Base-by-base conservation (phyloP, 129 eudicot species). In the Lactuca saligna region DNA sequence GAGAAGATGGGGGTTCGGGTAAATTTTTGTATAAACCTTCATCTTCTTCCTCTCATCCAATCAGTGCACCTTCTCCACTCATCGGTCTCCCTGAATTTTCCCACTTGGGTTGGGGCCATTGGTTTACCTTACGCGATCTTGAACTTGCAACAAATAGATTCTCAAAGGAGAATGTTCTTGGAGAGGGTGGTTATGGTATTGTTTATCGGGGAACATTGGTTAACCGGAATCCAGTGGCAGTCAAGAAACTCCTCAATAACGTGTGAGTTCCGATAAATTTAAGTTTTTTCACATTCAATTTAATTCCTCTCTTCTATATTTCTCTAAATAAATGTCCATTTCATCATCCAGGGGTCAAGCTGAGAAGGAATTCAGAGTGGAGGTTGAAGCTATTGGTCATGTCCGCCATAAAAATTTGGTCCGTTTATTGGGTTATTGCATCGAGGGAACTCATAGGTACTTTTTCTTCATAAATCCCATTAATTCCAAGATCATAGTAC, bases 31-130 rank as follows among this genome's bases (percentile, higher is more conserved):
- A 88, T 62, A 91, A 86, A 50, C 71, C 89, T 29, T 83, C 90
- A 7, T 83, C 86, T 13, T 84, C 94, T 15, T 83, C 88, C 33
- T 82, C 95, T 44, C 91, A 88, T 76, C 83, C 80, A 51, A 70
- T 84, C 69, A 82, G 88, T 66, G 91, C 89, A 35, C 91, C 95
- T 13, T 90, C 97, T 42, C 97, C 97, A 25, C 76, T 90, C 57
- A 79, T 76, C 48, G 97, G 97, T n/a, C 70, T 90, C 57, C 97
- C 97, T 53, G 97, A 90, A 65, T 82, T 90, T 57, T 89, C 96
- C 29, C 92, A 89, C 65, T 67, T 89, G 86, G 96, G 96, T 62
- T 89, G 96, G 96, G 96, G 96, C 37, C 96, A 89, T 53, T 89
- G 96, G 96, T 89, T 89, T 59, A 86, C 96, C 4, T 78, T 89